Evolutionary conservation across 2,329 filamentous ascomycete genomes (phyloP).

Genomic region (Neonectria ditissima): DNA sequence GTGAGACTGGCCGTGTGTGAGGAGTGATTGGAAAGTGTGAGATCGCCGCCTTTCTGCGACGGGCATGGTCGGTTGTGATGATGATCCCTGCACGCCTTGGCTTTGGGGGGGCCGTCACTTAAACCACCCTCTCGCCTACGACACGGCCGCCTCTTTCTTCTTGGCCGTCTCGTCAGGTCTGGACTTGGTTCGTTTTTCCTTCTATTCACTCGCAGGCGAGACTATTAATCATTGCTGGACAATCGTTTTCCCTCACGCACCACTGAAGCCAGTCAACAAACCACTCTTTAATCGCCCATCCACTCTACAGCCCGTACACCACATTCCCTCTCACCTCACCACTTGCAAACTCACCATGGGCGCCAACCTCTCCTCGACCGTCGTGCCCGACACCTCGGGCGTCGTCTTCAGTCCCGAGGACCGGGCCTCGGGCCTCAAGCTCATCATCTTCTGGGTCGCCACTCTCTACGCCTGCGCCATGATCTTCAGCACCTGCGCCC

Average conservation of each 20-base stretch:
- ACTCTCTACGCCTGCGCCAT: constrained; percentile 54
- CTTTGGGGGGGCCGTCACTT: too few species aligned
- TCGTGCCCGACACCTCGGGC: constrained; percentile 53
- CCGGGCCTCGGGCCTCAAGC: constrained; percentile 45
- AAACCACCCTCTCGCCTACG: constrained; percentile 6
- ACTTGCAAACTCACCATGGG: constrained; percentile 50
- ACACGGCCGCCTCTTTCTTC: constrained; percentile 27
- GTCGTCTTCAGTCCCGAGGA: constrained; percentile 50
- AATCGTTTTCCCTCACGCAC: constrained; percentile 6
- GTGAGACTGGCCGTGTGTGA: constrained; percentile 28
- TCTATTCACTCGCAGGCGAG: constrained; percentile 44
- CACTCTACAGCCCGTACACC: neutral
- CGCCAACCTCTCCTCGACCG: constrained; percentile 54
- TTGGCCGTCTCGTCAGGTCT: constrained; percentile 17
- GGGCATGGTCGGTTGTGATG: constrained; percentile 34
- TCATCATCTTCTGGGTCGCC: constrained; percentile 51
- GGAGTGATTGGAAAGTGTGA: constrained; percentile 30
- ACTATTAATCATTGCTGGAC: constrained; percentile 26
- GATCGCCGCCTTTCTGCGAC: constrained; percentile 34
- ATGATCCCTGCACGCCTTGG: constrained; percentile 32
- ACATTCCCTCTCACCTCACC: neutral
- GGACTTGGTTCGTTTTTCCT: constrained; percentile 26
- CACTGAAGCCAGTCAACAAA: too few species aligned
- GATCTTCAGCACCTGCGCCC: constrained; percentile 56
- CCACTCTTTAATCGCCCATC: neutral